Base-by-base conservation (phyloP, 345 rosid genomes). In the Populus nigra region DNA sequence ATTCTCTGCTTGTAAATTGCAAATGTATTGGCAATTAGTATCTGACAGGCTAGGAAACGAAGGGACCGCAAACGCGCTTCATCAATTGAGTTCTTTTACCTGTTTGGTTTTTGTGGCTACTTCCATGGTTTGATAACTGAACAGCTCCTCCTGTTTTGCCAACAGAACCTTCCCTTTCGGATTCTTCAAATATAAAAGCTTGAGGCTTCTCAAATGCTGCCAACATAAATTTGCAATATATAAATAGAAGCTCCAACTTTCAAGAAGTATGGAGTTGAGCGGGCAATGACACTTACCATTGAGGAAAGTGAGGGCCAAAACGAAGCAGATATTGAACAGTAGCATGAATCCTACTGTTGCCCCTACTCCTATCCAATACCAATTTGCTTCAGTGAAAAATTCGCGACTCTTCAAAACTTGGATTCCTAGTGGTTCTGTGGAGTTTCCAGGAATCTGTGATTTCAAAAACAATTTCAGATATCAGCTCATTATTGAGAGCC, bases 291-390 rank as follows among this genome's bases (percentile, higher is more conserved):
- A 73, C 91, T 90, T 79, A 90, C 97, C 80, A 36, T 85, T 79
- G 31, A 92, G 88, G 81, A 71, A 86, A 76, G 94, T 81, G 12
- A 92, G 88, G 59, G 86, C 87, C 55, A 83, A 27, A 17, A 83
- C 70, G 75, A 77, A 88, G 77, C 80, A 68, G 39, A 78, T 5
- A 80, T 90, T 92, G 85, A 82, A 90, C 39, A 90, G 33, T 16
- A 86, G 15, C 22, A 82, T 77, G 78, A 79, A 88, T 31, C 81
- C 41, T n/a, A 84, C 45, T 74, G 84, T 74, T 33, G 90, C 97
- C 11, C 79, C 73, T 22, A 89, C 12, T 77, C 92, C 91, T 67
- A 92, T 76, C 97, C 94, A 92, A 77, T 90, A 92, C 94, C 94
- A 90, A 39, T 82, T 76, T 71, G 90, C 77, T 18, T 85, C 80